Evolutionary conservation across 1,284 basidiomycete species (phyloP).

Genomic region (Apiotrichum montevideense): DNA sequence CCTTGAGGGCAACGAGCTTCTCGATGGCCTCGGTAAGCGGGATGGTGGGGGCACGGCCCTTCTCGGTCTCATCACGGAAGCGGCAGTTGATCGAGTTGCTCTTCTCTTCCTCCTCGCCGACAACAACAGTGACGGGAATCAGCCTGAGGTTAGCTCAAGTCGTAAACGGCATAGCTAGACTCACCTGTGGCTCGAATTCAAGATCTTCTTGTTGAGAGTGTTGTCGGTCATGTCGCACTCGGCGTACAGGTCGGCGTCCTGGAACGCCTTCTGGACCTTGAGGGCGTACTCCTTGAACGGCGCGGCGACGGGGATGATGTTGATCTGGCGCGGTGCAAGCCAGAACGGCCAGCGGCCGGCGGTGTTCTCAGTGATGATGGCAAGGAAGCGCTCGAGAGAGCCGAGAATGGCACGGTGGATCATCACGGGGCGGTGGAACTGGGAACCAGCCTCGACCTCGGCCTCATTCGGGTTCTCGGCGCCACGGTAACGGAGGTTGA

Average conservation of each 20-base stretch:
- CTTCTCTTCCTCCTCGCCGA: conserved; percentile 87
- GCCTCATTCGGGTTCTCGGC: conserved; percentile 39
- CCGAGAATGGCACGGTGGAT: conserved; percentile 97
- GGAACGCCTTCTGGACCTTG: conserved; percentile 51
- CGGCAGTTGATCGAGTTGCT: conserved; percentile 84
- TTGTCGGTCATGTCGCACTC: conserved; percentile 90
- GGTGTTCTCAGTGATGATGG: conserved; percentile 95
- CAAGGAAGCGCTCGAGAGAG: conserved; percentile 91
- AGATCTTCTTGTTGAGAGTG: conserved; percentile 94
- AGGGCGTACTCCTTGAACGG: conserved; percentile 62
- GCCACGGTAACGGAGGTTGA: conserved; percentile 88
- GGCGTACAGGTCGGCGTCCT: conserved; percentile 68
- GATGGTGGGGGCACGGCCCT: conserved; percentile 44
- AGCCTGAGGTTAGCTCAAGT: conserved; percentile 52
- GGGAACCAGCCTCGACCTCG: conserved; percentile 50
- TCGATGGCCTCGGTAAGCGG: conserved; percentile 34
- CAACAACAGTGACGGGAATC: conserved; percentile 92
- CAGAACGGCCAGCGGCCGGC: conserved; percentile 99
- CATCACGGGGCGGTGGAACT: conserved; percentile 81
- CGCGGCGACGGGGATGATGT: conserved; percentile 88
- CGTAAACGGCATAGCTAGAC: background rate
- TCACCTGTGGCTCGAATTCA: conserved; percentile 62
- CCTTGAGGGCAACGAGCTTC: conserved; percentile 37
- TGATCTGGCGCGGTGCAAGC: conserved; percentile 88
- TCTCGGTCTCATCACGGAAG: conserved; percentile 75